Evolutionary conservation across 352 stramenopile species (phyloP).

Genomic region (Globisporangium echinulatum): DNA sequence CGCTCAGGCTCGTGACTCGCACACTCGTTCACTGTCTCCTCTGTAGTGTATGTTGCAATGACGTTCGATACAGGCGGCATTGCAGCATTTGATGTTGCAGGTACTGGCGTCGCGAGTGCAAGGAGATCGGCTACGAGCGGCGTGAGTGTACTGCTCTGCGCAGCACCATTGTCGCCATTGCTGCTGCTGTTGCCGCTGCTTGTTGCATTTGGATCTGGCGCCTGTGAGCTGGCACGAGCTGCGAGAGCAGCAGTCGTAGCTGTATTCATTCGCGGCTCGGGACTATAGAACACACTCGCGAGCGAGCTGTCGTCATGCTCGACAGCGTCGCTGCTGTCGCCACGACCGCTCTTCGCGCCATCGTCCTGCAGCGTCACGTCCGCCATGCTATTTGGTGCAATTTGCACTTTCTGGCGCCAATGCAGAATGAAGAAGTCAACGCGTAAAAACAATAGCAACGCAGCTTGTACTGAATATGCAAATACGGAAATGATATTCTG

Average conservation of each 20-base stretch:
- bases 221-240: no score
- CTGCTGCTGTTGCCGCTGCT: not conserved
- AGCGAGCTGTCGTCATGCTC: no score
- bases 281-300: not conserved
- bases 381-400: no score
- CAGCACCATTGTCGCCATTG: not conserved
- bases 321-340: no score
- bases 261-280: not conserved
- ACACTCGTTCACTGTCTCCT: not conserved
- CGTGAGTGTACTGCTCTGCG: slow-evolving; percentile 4
- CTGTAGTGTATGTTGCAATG: not conserved
- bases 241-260: not conserved
- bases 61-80: no score
- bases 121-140: slow-evolving; percentile 16
- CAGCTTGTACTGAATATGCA: no score
- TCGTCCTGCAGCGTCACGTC: no score
- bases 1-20: not conserved
- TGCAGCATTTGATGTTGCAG: slow-evolving; percentile 1
- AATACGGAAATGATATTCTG: no score
- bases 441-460: no score
- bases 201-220: not conserved
- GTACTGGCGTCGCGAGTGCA: slow-evolving; percentile 12
- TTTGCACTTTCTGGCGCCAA: no score
- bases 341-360: no score
- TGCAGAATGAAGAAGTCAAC: no score